These are phyloP conservation scores for Paecilomyces niveus DNA, from an alignment of 2,329 filamentous ascomycete species.

Conservation along the genomic window DNA sequence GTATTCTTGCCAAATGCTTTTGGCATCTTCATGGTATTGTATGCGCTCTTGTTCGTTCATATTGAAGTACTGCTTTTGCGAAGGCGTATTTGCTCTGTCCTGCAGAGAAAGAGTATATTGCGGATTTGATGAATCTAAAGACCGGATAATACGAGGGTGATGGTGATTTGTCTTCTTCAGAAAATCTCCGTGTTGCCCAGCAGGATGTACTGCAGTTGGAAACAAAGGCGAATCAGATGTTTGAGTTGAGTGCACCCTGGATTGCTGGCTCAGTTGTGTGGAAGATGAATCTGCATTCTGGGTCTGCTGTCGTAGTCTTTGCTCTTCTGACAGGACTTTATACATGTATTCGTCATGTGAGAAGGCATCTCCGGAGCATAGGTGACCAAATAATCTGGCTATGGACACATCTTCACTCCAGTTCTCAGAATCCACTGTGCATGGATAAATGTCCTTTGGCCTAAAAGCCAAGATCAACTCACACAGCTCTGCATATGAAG, in stretches of 20 bases:
- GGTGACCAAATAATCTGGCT: slow-evolving; percentile 59
- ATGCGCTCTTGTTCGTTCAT: neutral
- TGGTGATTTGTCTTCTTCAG: neutral
- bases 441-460: slow-evolving; percentile 74
- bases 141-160: neutral
- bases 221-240: neutral
- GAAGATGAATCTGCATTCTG: neutral
- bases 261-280: neutral
- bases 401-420: slow-evolving; percentile 64
- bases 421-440: slow-evolving; percentile 57
- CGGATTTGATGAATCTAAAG: neutral
- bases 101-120: neutral
- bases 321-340: slow-evolving; percentile 17
- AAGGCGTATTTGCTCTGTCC: neutral
- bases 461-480: slow-evolving; percentile 60
- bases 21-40: neutral
- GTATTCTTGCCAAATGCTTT: neutral
- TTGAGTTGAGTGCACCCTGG: neutral
- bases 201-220: neutral
- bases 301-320: slow-evolving; percentile 12
- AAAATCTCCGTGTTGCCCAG: neutral
- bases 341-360: slow-evolving; percentile 59
- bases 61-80: neutral
- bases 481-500: slow-evolving; percentile 74
- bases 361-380: slow-evolving; percentile 58